Evolutionary conservation across 352 stramenopile genomes (phyloP), one percentile per base, ranked within the genome.

Genomic region (Pythium monospermum): DNA sequence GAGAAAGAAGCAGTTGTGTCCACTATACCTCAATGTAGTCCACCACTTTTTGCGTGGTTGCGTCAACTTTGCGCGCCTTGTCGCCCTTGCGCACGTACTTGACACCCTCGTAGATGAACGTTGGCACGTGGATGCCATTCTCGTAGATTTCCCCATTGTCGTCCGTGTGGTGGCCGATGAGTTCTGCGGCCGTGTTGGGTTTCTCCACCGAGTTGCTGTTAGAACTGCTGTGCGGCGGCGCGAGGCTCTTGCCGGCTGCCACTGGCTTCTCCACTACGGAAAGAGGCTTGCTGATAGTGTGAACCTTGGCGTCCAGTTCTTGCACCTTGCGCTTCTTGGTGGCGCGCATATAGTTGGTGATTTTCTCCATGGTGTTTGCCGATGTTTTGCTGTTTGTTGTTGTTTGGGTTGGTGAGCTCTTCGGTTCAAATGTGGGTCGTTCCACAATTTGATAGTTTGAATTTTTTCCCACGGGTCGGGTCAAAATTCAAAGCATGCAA

Each of bases 281-380:
- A n/a, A 31, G 25, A 2, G 32, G 23, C 45, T 43, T 43, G 19
- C 19, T 50, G 26, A 6, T 25, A 8, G 2, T 25, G 10, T 22
- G 40, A 6, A 49, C 21, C 32, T 64, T 64, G n/a, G 37, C 57
- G 12, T 66, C 65, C 15, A 66, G 66, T 28, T 61, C 61, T 21
- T 65, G 58, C 35, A 58, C 50, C 57, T 63, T 74, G 55, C 51
- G 64, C 58, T 68, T 64, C 68, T 86, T 86, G n/a, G 73, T 82
- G 30, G 76, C 68, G 55, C 73, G 76, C 76, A 87, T 83, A 36
- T 69, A 85, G 57, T 45, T 76, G 31, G 71, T 84, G 58, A 87
- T 85, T 66, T 83, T 85, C 25, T 68, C 57, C 76, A 85, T 87
- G 27, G 41, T 56, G n/a, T n/a, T n/a, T n/a, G n/a, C n/a, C n/a